Conservation (phyloP, 2,329 filamentous ascomycete genomes). For the Exophiala bonariae region DNA sequence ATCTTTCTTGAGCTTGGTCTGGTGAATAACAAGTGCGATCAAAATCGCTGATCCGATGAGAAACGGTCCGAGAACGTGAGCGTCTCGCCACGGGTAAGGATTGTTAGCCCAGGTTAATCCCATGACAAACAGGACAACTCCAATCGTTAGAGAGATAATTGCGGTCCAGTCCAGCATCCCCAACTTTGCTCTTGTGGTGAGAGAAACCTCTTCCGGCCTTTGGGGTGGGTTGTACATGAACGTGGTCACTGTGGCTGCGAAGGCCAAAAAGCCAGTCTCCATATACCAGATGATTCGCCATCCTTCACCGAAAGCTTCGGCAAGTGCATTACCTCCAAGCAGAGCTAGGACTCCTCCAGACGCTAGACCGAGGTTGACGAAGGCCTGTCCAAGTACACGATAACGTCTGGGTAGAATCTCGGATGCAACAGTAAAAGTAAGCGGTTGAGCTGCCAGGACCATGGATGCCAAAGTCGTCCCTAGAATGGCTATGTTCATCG, state of each 20-base stretch:
- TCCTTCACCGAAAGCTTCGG: background rate
- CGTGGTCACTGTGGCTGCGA: background rate
- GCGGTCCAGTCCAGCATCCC: constrained; percentile 13
- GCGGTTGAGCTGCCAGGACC: constrained; percentile 8
- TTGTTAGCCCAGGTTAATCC: constrained; percentile 59
- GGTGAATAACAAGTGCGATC: constrained; percentile 49
- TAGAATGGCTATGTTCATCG: constrained; percentile 8
- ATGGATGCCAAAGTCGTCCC: constrained; percentile 8
- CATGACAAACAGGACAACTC: constrained; percentile 48
- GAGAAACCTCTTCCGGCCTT: constrained; percentile 6
- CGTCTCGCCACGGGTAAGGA: constrained; percentile 53
- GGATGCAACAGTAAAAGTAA: constrained; percentile 15
- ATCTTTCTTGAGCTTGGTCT: constrained; percentile 56
- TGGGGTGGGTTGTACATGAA: constrained; percentile 16
- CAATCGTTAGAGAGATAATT: constrained; percentile 3
- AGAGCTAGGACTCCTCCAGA: constrained; percentile 8
- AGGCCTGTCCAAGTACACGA: constrained; percentile 11
- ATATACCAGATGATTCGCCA: constrained; percentile 20
- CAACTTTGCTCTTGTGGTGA: constrained; percentile 9
- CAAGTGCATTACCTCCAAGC: constrained; percentile 7
- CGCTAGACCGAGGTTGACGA: constrained; percentile 3
- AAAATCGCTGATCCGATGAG: constrained; percentile 47
- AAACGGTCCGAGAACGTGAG: constrained; percentile 52
- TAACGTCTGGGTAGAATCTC: constrained; percentile 13
- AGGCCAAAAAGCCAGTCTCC: constrained; percentile 3